Evolutionary conservation across 495 filamentous ascomycete species (phyloP).

Genomic region (Podospora conica): DNA sequence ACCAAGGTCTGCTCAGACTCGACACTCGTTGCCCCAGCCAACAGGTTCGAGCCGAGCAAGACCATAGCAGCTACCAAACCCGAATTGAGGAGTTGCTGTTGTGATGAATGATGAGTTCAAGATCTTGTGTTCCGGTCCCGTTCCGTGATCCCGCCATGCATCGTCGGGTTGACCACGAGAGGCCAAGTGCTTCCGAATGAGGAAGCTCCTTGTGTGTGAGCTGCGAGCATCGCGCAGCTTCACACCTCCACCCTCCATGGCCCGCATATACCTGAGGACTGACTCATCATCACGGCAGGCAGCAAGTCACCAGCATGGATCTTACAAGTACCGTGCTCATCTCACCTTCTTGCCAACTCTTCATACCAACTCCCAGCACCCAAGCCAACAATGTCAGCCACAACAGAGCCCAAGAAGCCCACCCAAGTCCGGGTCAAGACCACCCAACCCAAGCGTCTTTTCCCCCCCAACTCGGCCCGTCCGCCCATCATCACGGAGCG

Average conservation of each 20-base stretch:
- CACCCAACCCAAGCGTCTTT: slow-evolving; percentile 27
- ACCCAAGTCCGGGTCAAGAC: slow-evolving; percentile 28
- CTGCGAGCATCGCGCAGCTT: not conserved
- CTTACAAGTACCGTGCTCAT: not conserved
- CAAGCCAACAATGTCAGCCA: not conserved
- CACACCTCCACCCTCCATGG: not conserved
- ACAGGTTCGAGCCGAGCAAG: not conserved
- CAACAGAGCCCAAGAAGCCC: not conserved
- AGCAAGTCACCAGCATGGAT: not conserved
- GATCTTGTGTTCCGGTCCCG: not conserved
- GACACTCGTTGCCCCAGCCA: not conserved
- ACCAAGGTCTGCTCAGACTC: not conserved
- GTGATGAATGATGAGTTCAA: not conserved
- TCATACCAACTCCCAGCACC: not conserved
- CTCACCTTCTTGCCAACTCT: not conserved
- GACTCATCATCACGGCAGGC: not conserved
- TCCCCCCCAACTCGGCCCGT: slow-evolving; percentile 25
- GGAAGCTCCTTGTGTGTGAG: not conserved
- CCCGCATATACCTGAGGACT: not conserved
- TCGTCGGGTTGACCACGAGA: not conserved
- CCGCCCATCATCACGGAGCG: slow-evolving; percentile 35
- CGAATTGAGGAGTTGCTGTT: not conserved
- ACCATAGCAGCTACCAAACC: not conserved
- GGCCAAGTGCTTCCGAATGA: not conserved
- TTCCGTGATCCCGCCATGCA: not conserved